Evolutionary conservation across 768 basidiomycete genomes (phyloP), one percentile per base, ranked within the genome.

Genomic region (Xerocomus spinulosus): DNA sequence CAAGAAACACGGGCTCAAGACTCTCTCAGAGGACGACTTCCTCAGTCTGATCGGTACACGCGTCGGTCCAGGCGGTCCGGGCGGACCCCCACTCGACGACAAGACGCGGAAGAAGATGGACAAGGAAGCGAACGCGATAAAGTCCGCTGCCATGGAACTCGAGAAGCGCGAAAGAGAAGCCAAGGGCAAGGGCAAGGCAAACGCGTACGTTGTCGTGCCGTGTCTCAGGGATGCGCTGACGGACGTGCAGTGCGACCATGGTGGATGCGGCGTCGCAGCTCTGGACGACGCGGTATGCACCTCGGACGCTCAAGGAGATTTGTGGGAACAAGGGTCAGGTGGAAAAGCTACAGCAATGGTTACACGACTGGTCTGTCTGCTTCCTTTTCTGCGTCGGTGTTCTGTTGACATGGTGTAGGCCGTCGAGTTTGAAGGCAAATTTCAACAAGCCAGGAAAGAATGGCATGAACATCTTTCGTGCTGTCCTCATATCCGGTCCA

Each of bases 391-490:
- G 14, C 38, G 7, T 14, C 13, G 4, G 24, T 5, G 38, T 15
- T 9, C 7, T 39, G 7, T 12, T 39, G 38, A 39, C 24, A 13
- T 25, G 4, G 14, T 21, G 13, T 37, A 97, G 94, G 94, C 73
- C 84, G 13, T 70, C 72, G 44, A 88, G 81, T 57, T 63, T 84
- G 56, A 87, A 87, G 50, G 73, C 73, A 0, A 80, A 77, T 1
- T 98, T 97, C 71, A 97, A 92, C 70, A 96, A 94, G 58, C 92
- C 92, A 1, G 96, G 96, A 0, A 94, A 94, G 69, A 82, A 79
- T 50, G 90, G 80, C 0, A 87, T 87, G 85, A 91, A 91, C 56
- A 69, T 83, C 7, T 95, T 77, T 66, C 84, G 92, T 20, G 92
- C 92, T 5, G 77, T 97, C 2, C 71, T 99, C 54, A 85, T 98